Evolutionary conservation across 192 early-diverging fungal genomes (phyloP).

Genomic region (Podochytrium sp.): DNA sequence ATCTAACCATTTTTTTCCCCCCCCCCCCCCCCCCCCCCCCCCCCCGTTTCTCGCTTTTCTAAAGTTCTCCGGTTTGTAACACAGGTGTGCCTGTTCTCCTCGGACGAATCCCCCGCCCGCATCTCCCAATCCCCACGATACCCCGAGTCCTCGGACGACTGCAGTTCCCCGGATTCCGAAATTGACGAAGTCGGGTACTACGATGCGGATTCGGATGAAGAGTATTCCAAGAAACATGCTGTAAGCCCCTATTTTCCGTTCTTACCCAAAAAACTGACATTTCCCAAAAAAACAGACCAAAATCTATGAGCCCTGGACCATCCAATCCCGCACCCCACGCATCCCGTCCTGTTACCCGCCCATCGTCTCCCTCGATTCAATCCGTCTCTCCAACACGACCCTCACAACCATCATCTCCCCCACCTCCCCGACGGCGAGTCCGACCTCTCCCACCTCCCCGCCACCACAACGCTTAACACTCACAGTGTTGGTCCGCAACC

Average conservation of each 20-base stretch:
- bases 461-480: conserved; percentile 64
- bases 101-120: conserved; percentile 17
- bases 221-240: background rate
- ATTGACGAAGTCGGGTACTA: conserved; percentile 1
- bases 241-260: background rate
- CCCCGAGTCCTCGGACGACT: conserved; percentile 6
- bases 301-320: conserved; percentile 24
- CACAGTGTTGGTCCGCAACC: conserved; percentile 78
- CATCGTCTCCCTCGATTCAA: conserved; percentile 13
- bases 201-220: background rate
- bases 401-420: background rate
- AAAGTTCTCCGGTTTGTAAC: too few relatives aligned
- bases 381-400: conserved; percentile 14
- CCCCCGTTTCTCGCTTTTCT: too few relatives aligned
- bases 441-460: conserved; percentile 39
- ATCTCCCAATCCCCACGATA: conserved; percentile 18
- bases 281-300: conserved; percentile 2
- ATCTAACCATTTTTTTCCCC: too few relatives aligned
- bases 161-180: conserved; percentile 15
- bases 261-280: background rate
- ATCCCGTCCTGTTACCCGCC: background rate
- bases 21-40: too few relatives aligned
- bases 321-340: conserved; percentile 5
- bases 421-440: background rate
- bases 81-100: conserved; percentile 32